These are phyloP conservation scores for Simplicillium aogashimaense DNA, from an alignment of 2,329 filamentous ascomycete genomes.

Conservation along the genomic window DNA sequence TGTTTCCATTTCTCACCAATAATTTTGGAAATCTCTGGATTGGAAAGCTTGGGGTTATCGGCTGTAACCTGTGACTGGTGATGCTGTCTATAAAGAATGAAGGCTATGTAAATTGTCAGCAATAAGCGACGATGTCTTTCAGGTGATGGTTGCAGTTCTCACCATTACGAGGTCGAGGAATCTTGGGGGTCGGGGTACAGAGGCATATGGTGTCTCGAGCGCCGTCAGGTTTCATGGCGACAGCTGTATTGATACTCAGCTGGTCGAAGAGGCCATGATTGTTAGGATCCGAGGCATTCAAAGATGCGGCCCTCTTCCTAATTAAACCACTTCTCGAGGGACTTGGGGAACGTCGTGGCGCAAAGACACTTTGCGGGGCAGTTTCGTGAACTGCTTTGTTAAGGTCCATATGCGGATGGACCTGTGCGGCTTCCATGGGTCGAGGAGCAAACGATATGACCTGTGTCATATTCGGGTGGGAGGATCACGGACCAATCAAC, in stretches of 20 bases:
- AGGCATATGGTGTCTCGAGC: conserved; percentile 40
- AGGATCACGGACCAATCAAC: neutral
- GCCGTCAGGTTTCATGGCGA: conserved; percentile 17
- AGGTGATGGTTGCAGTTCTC: conserved; percentile 18
- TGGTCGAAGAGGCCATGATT: conserved; percentile 23
- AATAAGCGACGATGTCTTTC: neutral
- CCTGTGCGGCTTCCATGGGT: conserved; percentile 13
- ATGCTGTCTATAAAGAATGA: conserved; percentile 94
- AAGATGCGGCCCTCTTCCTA: conserved; percentile 35
- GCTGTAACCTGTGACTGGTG: conserved; percentile 75
- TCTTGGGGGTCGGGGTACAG: conserved; percentile 46
- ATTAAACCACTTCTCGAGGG: conserved; percentile 7
- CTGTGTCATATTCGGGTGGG: conserved; percentile 13
- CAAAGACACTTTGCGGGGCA: conserved; percentile 6
- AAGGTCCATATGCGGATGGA: conserved; percentile 12
- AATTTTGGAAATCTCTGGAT: conserved; percentile 95
- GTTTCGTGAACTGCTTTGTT: conserved; percentile 9
- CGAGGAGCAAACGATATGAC: conserved; percentile 13
- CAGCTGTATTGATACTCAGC: conserved; percentile 17
- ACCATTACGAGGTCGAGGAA: conserved; percentile 51
- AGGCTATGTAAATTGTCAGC: conserved; percentile 47
- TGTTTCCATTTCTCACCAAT: conserved; percentile 88
- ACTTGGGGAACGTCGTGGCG: conserved; percentile 6
- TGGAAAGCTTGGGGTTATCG: conserved; percentile 79
- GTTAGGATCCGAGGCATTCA: conserved; percentile 31